Base-by-base conservation (phyloP, 257 asterid species). In the Solanum dulcamara region DNA sequence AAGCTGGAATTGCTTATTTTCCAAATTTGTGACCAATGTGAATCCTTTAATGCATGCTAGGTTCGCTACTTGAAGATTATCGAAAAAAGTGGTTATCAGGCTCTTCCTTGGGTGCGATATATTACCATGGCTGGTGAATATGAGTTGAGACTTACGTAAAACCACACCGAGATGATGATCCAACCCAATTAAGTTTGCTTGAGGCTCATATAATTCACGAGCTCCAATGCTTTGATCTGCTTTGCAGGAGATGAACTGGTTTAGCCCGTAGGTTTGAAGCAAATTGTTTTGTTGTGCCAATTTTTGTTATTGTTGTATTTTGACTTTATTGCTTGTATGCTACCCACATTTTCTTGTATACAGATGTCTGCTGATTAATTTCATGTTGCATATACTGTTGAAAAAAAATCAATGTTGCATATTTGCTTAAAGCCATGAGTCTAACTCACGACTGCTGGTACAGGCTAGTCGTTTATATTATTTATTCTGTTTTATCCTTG, bases 71-170 rank as follows among this genome's bases (percentile, higher is more conserved):
- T 95, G 90, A 95, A 95, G 90, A 93, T 95, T 84, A 95, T 95
- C 37, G 98, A 95, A 86, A 95, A 95, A 89, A 93, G 98, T 88
- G 98, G 98, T 40, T 94, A 94, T 84, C 97, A 92, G 87, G 94
- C 97, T 88, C 97, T 95, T 55, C 98, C 97, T 18, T 93, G 97
- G 97, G 97, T 93, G 91, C 91, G 97, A 89, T 94, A 92, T 88
- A 95, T 95, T 77, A 95, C 97, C 62, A 92, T 92, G 97, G 98
- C 97, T 30, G 98, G 98, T 85, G 98, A 95, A 89, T 93, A 95
- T 74, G 98, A 95, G 90, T 89, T 95, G 86, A 87, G 97, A 86
- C 93, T 93, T 80, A 85, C 91, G 30, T 93, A 83, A 82, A 30
- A 70, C 67, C 15, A 42, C n/a, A 74, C 28, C 17, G 13, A 42